These are phyloP conservation scores for Magnusiomyces fungicola DNA, from an alignment of 1,139 yeast species.

Conservation along the genomic window DNA sequence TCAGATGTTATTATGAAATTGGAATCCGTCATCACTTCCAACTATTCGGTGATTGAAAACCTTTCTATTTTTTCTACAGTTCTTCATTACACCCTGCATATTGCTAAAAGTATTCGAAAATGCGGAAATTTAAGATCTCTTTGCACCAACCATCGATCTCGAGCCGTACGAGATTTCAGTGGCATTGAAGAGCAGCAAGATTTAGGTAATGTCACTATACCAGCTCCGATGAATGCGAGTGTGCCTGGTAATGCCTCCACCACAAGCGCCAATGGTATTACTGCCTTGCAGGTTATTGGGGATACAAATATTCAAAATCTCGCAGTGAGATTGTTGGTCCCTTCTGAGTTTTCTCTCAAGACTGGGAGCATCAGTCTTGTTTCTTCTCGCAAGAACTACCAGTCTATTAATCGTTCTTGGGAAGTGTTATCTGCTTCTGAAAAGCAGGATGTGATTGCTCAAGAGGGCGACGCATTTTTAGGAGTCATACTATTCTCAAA, in stretches of 20 bases:
- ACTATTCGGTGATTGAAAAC: not conserved
- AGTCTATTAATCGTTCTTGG: conserved; percentile 1
- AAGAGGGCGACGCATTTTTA: not conserved
- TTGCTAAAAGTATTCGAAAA: not conserved
- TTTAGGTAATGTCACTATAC: not conserved
- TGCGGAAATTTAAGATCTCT: conserved; percentile 1
- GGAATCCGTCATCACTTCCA: not conserved
- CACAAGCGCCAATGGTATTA: not conserved
- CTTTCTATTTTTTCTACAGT: not conserved
- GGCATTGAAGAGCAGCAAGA: conserved; percentile 4
- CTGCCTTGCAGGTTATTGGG: not conserved
- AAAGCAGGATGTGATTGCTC: not conserved
- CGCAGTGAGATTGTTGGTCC: conserved; percentile 1
- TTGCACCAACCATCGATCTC: not conserved
- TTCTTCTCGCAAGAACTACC: conserved; percentile 1
- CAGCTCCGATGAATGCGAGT: not conserved
- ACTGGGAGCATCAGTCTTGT: conserved; percentile 1
- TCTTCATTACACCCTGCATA: not conserved
- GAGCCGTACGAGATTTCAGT: not conserved
- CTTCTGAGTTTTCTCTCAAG: not conserved
- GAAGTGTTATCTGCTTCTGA: not conserved
- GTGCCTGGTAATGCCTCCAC: not conserved
- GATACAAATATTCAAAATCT: not conserved
- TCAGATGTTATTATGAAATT: not conserved
- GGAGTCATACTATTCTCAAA: not conserved